Percentiles rank a stretch among this genome's conserved stretches.
These are phyloP conservation scores for Penicillium alfredii DNA, from an alignment of 495 filamentous ascomycete genomes.

Conservation along the genomic window DNA sequence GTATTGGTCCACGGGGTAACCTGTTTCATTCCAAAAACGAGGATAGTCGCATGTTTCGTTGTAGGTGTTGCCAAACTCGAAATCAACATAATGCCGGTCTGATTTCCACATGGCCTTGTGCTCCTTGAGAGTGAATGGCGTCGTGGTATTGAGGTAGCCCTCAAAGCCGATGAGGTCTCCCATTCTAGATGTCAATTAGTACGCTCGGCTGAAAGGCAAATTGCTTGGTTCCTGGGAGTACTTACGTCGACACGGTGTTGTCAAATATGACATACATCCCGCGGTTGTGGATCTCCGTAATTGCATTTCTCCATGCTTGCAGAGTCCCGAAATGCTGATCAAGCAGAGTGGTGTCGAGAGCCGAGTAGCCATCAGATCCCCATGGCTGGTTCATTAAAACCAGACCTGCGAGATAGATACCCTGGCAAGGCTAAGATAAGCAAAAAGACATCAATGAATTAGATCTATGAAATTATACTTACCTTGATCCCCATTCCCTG, in stretches of 20 bases:
- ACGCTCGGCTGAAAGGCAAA: neutral
- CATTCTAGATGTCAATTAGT: slow-evolving; percentile 36
- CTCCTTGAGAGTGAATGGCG: slow-evolving; percentile 52
- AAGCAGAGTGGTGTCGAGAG: slow-evolving; percentile 63
- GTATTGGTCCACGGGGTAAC: slow-evolving; percentile 43
- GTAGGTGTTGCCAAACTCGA: slow-evolving; percentile 52
- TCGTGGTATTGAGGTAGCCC: slow-evolving; percentile 58
- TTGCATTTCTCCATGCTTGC: slow-evolving; percentile 55
- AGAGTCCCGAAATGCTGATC: slow-evolving; percentile 66
- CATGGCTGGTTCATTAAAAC: slow-evolving; percentile 68
- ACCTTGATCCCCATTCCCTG: slow-evolving; percentile 72
- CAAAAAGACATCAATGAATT: too few species aligned
- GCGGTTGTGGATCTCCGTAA: slow-evolving; percentile 57
- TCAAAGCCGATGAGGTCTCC: slow-evolving; percentile 65
- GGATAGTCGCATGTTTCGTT: slow-evolving; percentile 58
- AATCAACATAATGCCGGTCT: slow-evolving; percentile 56
- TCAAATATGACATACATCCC: slow-evolving; percentile 70
- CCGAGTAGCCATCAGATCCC: slow-evolving; percentile 61
- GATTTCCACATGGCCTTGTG: slow-evolving; percentile 56
- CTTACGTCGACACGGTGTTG: slow-evolving; percentile 65
- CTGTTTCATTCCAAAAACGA: slow-evolving; percentile 61
- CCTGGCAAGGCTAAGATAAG: too few species aligned
- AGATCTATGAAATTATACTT: slow-evolving; percentile 7
- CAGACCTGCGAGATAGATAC: slow-evolving; percentile 63
- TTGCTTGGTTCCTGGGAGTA: slow-evolving; percentile 2